phyloP scores from a whole-genome alignment of 345 rosid genomes.

The Anastatica hierochuntica region DNA sequence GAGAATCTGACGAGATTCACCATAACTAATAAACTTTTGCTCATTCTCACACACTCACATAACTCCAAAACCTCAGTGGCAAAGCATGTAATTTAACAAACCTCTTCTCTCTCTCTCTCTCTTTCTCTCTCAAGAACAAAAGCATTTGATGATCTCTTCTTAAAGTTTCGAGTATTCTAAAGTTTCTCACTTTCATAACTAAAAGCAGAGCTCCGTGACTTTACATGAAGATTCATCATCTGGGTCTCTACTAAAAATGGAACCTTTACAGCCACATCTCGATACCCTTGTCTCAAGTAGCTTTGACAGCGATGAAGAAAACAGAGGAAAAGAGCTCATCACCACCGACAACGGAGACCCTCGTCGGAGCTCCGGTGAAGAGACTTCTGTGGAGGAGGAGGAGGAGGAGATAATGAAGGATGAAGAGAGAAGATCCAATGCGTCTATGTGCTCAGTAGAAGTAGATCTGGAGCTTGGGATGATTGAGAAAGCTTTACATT shows the following conservation, averaged over 20 bases:
- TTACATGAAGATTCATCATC: slow-evolving; percentile 3
- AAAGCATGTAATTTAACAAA: no score
- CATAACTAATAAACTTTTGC: no score
- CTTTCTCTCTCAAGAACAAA: no score
- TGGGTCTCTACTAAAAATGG: slow-evolving; percentile 38
- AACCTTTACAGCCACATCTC: slow-evolving; percentile 29
- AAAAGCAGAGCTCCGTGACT: no score
- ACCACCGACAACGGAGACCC: neutral
- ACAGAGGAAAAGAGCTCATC: neutral
- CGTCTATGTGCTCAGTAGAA: slow-evolving; percentile 41
- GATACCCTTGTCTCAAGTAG: slow-evolving; percentile 15
- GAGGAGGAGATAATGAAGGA: slow-evolving; percentile 33
- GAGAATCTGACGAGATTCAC: no score
- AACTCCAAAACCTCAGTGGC: slow-evolving; percentile 5
- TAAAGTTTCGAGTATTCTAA: no score
- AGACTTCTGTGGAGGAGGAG: neutral
- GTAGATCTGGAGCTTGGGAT: slow-evolving; percentile 50
- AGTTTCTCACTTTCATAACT: no score
- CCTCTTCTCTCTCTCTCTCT: no score
- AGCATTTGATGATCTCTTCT: no score
- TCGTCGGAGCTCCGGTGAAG: neutral
- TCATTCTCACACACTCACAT: no score
- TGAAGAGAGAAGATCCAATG: slow-evolving; percentile 43
- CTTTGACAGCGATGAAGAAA: neutral
- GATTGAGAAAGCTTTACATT: slow-evolving; percentile 29